Percentiles rank a stretch among this genome's conserved stretches.
Evolutionary conservation across 441 rosid genomes (phyloP).

Genomic region (Populus tomentosa): DNA sequence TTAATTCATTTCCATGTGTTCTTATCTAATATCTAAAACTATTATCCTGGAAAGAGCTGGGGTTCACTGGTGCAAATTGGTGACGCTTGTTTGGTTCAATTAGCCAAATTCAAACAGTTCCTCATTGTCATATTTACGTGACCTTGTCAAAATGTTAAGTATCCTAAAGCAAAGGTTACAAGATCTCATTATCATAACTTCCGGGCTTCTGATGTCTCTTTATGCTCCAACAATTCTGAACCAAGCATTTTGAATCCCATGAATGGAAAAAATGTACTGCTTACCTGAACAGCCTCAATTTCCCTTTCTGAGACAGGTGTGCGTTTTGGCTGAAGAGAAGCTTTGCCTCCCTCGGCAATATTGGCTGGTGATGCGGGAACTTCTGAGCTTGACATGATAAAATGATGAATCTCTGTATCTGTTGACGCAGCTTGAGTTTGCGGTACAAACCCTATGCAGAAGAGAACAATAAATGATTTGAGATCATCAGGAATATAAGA

Average conservation of each 20-base stretch:
- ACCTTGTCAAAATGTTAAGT: background rate
- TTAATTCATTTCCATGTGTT: background rate
- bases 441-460: background rate
- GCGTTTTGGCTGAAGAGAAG: slow-evolving; percentile 87
- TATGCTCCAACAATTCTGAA: background rate
- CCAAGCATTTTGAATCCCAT: background rate
- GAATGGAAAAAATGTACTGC: background rate
- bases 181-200: background rate
- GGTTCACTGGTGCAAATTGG: background rate
- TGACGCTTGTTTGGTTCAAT: background rate
- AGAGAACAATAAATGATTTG: background rate
- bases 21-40: background rate
- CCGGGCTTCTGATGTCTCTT: background rate
- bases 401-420: background rate
- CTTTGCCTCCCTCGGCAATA: slow-evolving; percentile 73
- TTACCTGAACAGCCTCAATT: slow-evolving; percentile 77
- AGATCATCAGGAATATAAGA: background rate
- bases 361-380: slow-evolving; percentile 55
- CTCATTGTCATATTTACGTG: background rate
- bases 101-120: background rate
- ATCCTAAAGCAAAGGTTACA: background rate
- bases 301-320: slow-evolving; percentile 81
- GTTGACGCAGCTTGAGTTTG: background rate
- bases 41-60: background rate
- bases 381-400: background rate